Evolutionary conservation across 2,329 filamentous ascomycete genomes (phyloP).

Genomic region (Trichophyton simii): DNA sequence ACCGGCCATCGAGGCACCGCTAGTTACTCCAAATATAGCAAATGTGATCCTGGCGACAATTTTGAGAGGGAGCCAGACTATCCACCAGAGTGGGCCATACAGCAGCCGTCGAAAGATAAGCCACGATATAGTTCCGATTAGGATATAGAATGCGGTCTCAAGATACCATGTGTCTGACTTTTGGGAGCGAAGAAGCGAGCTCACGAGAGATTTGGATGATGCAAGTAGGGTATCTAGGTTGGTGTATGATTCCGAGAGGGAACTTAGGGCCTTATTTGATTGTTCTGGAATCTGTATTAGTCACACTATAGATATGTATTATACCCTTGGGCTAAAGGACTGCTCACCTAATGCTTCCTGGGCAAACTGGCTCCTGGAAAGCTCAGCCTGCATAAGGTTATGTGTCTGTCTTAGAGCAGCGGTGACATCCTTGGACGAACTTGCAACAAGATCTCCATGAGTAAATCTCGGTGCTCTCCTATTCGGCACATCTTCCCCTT

Average conservation of each 20-base stretch:
- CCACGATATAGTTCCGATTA: constrained; percentile 68
- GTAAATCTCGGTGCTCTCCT: constrained; percentile 38
- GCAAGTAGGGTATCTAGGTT: constrained; percentile 65
- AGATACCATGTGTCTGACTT: constrained; percentile 99
- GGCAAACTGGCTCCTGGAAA: constrained; percentile 77
- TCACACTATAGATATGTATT: constrained; percentile 5
- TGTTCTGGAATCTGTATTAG: constrained; percentile 38
- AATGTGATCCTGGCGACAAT: constrained; percentile 49
- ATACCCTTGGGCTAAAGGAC: neutral
- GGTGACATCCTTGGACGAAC: constrained; percentile 73
- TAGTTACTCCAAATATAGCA: constrained; percentile 39
- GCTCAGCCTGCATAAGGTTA: constrained; percentile 70
- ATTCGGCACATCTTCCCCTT: constrained; percentile 25
- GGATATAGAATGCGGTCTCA: constrained; percentile 73
- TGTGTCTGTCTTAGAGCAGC: constrained; percentile 73
- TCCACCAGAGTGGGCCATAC: constrained; percentile 83
- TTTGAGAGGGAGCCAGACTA: constrained; percentile 71
- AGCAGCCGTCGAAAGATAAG: constrained; percentile 70
- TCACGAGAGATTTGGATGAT: constrained; percentile 61
- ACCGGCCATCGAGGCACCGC: neutral
- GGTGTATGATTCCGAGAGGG: constrained; percentile 69
- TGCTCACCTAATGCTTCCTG: constrained; percentile 58
- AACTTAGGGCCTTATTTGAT: constrained; percentile 67
- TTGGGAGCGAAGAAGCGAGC: constrained; percentile 68
- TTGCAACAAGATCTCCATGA: constrained; percentile 59